Evolutionary conservation across 176 grass and related monocot genomes (phyloP), one percentile per base, ranked within the genome.

Genomic region (Carex kokanica): DNA sequence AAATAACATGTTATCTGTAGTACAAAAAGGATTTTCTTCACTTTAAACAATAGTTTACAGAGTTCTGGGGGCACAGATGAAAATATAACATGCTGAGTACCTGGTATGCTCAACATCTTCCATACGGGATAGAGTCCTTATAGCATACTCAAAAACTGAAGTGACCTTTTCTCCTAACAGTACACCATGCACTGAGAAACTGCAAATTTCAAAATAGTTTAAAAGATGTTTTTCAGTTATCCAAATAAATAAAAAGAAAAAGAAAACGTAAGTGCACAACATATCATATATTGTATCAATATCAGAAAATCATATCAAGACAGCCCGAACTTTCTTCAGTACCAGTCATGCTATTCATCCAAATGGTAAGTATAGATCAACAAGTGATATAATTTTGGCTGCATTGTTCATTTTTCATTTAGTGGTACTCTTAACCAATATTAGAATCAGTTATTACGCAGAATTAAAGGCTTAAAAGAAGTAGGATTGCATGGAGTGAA

Each of bases 181-280:
- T 86, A 98, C 88, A 11, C 84, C 95, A 85, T 98, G 95, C 18
- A 95, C 91, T 0, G 95, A 95, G 67, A 98, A 95, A 84, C 94
- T 97, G 86, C 83, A 88, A 70, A 82, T 23, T 63, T 25, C 36
- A 81, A 64, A 65, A 58, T 56, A 51, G 14, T 38, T 60, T n/a
- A 60, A 57, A 16, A 51, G 60, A 81, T 81, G 62, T 17, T 53
- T 41, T 72, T 49, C 40, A 14, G 14, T 34, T 79, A 16, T 16
- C 72, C 21, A 77, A 68, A 82, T 64, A 64, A 66, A 16, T 84
- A 38, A 87, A 83, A 59, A 31, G 56, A 7, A 75, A 74, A 75
- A 15, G 63, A 75, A 68, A 29, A 43, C 31, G 47, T 43, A 32
- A 15, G 16, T 84, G 41, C 12, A 47, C 21, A 34, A 25, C 47